Percentiles rank a stretch among this genome's conserved stretches.
These are phyloP conservation scores for Yamadazyma kanchanaburiensis DNA, from an alignment of 1,139 yeast species.

Conservation along the genomic window DNA sequence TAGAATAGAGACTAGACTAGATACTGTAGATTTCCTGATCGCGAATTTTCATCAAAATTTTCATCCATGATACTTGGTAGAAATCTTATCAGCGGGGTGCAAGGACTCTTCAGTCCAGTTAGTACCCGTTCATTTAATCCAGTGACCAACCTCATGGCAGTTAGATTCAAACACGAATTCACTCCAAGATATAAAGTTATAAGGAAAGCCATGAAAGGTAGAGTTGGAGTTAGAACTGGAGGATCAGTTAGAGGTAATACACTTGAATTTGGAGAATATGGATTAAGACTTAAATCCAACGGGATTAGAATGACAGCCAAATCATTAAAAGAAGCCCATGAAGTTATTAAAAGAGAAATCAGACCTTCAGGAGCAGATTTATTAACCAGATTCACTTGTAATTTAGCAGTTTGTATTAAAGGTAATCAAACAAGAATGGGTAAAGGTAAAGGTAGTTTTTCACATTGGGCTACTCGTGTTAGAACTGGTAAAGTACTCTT, in stretches of 20 bases:
- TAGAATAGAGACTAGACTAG: too few relatives aligned
- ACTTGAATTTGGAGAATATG: conserved; percentile 77
- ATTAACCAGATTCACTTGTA: conserved; percentile 78
- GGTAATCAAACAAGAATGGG: conserved; percentile 99
- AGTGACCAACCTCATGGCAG: conserved; percentile 6
- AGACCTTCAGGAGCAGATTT: conserved; percentile 69
- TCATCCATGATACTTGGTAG: too few relatives aligned
- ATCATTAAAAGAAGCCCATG: conserved; percentile 89
- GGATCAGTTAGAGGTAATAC: conserved; percentile 90
- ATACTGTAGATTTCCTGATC: too few relatives aligned
- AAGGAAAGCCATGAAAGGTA: conserved; percentile 87
- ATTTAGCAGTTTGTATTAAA: conserved; percentile 88
- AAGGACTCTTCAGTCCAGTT: too few relatives aligned
- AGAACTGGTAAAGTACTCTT: conserved; percentile 93
- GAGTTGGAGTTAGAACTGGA: conserved; percentile 92
- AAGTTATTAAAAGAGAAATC: conserved; percentile 75
- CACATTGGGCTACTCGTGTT: conserved; percentile 95
- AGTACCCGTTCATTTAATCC: conserved; percentile 1
- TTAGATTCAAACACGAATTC: conserved; percentile 75
- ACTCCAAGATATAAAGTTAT: conserved; percentile 77
- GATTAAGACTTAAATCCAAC: conserved; percentile 80
- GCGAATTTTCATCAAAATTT: too few relatives aligned
- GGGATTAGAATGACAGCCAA: conserved; percentile 88
- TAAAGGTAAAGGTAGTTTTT: conserved; percentile 97
- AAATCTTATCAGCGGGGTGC: too few relatives aligned